phyloP scores from a whole-genome alignment of 495 filamentous ascomycete species.

The Lindgomyces ingoldianus region DNA sequence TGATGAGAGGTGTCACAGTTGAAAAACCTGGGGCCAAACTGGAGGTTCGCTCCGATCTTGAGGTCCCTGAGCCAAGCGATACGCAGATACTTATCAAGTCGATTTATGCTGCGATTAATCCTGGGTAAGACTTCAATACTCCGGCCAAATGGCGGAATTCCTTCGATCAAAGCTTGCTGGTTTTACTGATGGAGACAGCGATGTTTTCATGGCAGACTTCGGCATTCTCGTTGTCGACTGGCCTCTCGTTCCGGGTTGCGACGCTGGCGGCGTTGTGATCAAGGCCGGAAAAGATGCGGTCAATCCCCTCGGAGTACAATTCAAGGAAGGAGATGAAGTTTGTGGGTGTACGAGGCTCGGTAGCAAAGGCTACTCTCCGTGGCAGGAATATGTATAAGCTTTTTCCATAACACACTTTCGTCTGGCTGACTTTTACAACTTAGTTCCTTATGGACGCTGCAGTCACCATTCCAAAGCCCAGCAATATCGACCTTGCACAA shows the following conservation, averaged over 20 bases:
- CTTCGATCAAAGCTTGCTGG: no score
- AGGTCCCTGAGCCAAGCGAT: constrained; percentile 22
- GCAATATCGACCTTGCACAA: constrained; percentile 43
- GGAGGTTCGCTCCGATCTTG: constrained; percentile 16
- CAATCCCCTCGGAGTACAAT: constrained; percentile 11
- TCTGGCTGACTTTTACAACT: neutral
- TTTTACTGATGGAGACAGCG: constrained; percentile 1
- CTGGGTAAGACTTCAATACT: constrained; percentile 7
- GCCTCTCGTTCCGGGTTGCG: constrained; percentile 32
- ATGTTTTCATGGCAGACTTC: constrained; percentile 13
- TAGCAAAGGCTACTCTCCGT: constrained; percentile 44
- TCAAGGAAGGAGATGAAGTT: constrained; percentile 34
- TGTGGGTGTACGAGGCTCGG: constrained; percentile 51
- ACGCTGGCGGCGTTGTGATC: constrained; percentile 27
- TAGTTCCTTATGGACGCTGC: constrained; percentile 50
- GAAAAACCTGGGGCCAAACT: neutral
- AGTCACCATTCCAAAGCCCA: constrained; percentile 45
- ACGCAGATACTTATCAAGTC: constrained; percentile 26
- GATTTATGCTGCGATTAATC: constrained; percentile 23
- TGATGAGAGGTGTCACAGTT: constrained; percentile 18
- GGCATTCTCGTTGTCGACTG: constrained; percentile 20
- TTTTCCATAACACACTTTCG: neutral
- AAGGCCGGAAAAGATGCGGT: constrained; percentile 17
- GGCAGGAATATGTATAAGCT: constrained; percentile 47
- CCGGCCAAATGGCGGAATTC: neutral